A percentile compares a stretch with the other conserved stretches of the same genome.
Evolutionary conservation across 805 yeast genomes (phyloP).

Genomic region (Cyberlindnera americana): DNA sequence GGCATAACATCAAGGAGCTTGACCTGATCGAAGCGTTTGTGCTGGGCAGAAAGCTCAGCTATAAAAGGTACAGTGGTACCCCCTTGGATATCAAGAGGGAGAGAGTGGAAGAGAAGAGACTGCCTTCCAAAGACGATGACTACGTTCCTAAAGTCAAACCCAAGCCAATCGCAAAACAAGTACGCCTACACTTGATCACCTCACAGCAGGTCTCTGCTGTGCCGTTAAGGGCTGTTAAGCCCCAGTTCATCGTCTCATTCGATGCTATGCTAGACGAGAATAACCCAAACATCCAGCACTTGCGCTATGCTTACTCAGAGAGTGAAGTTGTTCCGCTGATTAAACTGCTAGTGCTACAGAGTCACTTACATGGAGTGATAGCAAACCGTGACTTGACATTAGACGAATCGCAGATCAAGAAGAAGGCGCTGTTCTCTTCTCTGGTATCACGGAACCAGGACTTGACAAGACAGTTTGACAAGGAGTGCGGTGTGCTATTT

Average conservation of each 20-base stretch:
- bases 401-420: constrained; percentile 2
- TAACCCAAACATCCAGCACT: constrained; percentile 28
- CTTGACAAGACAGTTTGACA: constrained; percentile 17
- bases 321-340: constrained; percentile 38
- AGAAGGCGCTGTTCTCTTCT: constrained; percentile 26
- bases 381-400: not conserved
- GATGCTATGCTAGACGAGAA: constrained; percentile 39
- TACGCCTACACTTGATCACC: constrained; percentile 40
- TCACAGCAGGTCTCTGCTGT: constrained; percentile 40
- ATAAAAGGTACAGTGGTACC: constrained; percentile 65
- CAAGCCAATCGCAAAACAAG: constrained; percentile 14
- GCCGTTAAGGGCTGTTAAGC: constrained; percentile 31
- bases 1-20: constrained; percentile 61
- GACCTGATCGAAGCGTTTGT: constrained; percentile 77
- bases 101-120: constrained; percentile 3
- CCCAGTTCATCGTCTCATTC: constrained; percentile 46
- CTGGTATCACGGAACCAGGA: constrained; percentile 21
- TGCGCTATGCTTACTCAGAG: constrained; percentile 22
- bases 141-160: constrained; percentile 18
- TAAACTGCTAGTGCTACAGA: constrained; percentile 41
- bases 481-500: constrained; percentile 15
- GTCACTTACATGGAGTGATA: constrained; percentile 39
- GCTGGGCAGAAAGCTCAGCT: constrained; percentile 63
- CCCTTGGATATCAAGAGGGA: too few species aligned
- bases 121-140: constrained; percentile 18